Percentiles rank a stretch among this genome's conserved stretches.
Evolutionary conservation across 495 filamentous ascomycete species (phyloP).

Genomic region (Penicillium subrubescens): DNA sequence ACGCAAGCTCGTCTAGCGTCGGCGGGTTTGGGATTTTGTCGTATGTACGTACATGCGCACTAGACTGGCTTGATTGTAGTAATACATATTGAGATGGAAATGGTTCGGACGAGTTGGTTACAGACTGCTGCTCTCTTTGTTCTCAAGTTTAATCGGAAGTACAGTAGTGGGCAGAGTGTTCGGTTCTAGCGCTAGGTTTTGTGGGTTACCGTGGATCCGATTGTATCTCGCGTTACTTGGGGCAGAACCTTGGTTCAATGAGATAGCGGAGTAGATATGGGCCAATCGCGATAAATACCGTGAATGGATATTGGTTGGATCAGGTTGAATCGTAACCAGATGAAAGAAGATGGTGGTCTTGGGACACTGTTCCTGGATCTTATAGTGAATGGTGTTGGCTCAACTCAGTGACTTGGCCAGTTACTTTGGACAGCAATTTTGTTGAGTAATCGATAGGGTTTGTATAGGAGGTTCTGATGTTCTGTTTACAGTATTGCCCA

Average conservation of each 20-base stretch:
- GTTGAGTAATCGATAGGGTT: not conserved
- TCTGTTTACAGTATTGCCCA: too few species aligned
- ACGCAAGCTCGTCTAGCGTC: conserved; percentile 2
- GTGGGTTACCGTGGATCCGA: conserved; percentile 4
- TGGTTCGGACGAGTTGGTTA: not conserved
- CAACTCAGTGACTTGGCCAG: not conserved
- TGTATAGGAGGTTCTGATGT: too few species aligned
- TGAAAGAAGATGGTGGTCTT: not conserved
- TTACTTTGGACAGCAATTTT: not conserved
- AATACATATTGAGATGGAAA: too few species aligned
- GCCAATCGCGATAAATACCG: conserved; percentile 4
- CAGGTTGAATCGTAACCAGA: not conserved
- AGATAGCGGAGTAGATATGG: not conserved
- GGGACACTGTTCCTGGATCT: not conserved
- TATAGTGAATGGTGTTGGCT: not conserved
- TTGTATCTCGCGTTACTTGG: not conserved
- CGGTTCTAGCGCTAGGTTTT: not conserved
- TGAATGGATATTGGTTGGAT: not conserved
- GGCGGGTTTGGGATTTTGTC: not conserved
- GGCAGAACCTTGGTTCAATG: not conserved
- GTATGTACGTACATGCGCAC: not conserved
- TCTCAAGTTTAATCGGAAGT: not conserved
- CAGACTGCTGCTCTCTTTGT: not conserved
- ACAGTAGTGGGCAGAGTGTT: not conserved
- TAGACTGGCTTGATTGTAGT: not conserved